Evolutionary conservation across 2,329 filamentous ascomycete species (phyloP).

Genomic region (Colletotrichum caudatum): DNA sequence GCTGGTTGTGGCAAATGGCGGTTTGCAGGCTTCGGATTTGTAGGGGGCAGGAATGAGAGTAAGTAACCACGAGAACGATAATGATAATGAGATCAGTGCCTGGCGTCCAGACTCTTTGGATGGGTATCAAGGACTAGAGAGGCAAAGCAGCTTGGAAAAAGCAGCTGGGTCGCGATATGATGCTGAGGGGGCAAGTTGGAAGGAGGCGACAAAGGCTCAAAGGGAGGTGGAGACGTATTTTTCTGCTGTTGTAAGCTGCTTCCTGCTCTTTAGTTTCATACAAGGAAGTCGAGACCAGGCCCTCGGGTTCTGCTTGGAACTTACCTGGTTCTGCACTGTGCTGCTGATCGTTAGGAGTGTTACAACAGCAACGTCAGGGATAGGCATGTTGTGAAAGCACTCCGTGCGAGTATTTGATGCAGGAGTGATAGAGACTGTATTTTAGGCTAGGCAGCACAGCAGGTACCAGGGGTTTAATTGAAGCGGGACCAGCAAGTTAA

Average conservation of each 20-base stretch:
- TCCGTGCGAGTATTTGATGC: slow-evolving; percentile 9
- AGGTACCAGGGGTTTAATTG: slow-evolving; percentile 36
- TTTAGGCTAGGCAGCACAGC: slow-evolving; percentile 18
- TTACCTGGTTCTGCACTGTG: slow-evolving; percentile 14
- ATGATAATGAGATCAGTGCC: not conserved
- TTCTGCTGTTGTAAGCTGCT: slow-evolving; percentile 2
- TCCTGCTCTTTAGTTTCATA: not conserved
- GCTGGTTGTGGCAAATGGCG: slow-evolving; percentile 6
- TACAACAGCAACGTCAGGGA: not conserved
- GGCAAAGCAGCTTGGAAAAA: not conserved
- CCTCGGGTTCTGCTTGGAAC: not conserved
- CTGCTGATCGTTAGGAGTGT: not conserved
- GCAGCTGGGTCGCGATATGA: slow-evolving; percentile 1
- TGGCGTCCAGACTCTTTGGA: not conserved
- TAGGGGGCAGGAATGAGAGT: not conserved
- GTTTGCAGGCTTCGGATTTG: not conserved
- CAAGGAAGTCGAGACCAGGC: slow-evolving; percentile 1
- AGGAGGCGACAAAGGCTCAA: slow-evolving; percentile 18
- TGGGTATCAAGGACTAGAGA: not conserved
- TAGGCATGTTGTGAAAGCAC: slow-evolving; percentile 6
- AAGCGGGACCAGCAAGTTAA: slow-evolving; percentile 19
- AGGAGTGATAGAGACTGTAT: not conserved
- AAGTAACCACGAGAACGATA: not conserved
- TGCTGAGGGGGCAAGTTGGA: slow-evolving; percentile 12
- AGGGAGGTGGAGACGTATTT: not conserved